Evolutionary conservation across 768 basidiomycete species (phyloP).

Genomic region (Collybia sp.): DNA sequence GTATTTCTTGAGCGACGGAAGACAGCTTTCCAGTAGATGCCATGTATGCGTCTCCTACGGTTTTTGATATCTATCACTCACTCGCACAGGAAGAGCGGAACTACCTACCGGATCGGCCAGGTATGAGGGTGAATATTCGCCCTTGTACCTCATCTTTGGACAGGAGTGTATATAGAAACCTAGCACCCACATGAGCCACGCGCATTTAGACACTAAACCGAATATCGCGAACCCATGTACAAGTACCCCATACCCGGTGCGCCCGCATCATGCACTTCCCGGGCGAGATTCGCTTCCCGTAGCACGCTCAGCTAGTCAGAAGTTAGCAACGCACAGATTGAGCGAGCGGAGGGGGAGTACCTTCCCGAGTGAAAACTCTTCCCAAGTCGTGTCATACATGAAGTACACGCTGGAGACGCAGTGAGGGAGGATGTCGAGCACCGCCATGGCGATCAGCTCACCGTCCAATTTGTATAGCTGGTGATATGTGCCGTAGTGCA

Average conservation of each 20-base stretch:
- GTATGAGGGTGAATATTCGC: conserved; percentile 85
- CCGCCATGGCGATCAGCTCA: conserved; percentile 76
- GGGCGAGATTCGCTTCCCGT: conserved; percentile 70
- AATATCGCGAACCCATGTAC: conserved; percentile 69
- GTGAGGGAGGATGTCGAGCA: conserved; percentile 84
- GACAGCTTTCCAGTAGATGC: conserved; percentile 61
- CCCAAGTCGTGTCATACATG: conserved; percentile 75
- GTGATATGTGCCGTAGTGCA: conserved; percentile 86
- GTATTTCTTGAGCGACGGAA: conserved; percentile 55
- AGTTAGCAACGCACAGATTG: not conserved
- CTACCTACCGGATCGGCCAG: conserved; percentile 80
- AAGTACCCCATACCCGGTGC: conserved; percentile 55
- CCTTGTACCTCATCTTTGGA: conserved; percentile 95
- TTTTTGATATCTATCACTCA: not conserved
- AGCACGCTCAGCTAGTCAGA: conserved; percentile 70
- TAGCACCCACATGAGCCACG: conserved; percentile 22
- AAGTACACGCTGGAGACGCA: conserved; percentile 88
- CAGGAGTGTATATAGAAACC: conserved; percentile 94
- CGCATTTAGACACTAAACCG: not conserved
- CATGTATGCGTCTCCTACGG: conserved; percentile 73
- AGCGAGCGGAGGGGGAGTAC: conserved; percentile 24
- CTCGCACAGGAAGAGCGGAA: not conserved
- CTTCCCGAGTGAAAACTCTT: conserved; percentile 74
- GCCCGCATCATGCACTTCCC: conserved; percentile 73
- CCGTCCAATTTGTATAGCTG: conserved; percentile 84